These are phyloP conservation scores for Metarhizium rileyi DNA, from an alignment of 2,329 filamentous ascomycete genomes.

Conservation along the genomic window DNA sequence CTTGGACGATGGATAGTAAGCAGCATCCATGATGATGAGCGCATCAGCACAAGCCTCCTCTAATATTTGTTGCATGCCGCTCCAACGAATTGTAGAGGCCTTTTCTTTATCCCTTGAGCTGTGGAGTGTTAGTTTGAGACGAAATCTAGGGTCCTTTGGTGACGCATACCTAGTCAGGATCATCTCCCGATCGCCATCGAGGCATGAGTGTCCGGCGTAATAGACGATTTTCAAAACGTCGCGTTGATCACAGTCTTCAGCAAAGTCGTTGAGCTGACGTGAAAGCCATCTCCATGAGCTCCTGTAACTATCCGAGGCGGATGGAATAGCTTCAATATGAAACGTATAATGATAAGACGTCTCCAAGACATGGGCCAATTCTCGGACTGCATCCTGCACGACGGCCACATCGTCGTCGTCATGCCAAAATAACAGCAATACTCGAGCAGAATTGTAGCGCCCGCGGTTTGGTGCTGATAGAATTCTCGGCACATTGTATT, in stretches of 20 bases:
- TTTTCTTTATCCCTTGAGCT: conserved; percentile 39
- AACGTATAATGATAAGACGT: conserved; percentile 43
- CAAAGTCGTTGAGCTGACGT: conserved; percentile 40
- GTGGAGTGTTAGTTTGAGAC: neutral
- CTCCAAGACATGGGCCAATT: conserved; percentile 40
- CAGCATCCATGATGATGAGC: conserved; percentile 48
- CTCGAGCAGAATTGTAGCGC: conserved; percentile 43
- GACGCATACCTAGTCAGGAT: conserved; percentile 42
- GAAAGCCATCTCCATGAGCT: conserved; percentile 46
- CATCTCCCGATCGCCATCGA: conserved; percentile 48
- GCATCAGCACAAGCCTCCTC: conserved; percentile 47
- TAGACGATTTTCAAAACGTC: conserved; percentile 50
- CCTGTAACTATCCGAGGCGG: conserved; percentile 34
- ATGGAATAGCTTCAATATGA: conserved; percentile 40
- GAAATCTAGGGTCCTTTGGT: conserved; percentile 9
- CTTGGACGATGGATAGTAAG: conserved; percentile 45
- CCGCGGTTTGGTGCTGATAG: conserved; percentile 39
- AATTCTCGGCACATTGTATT: conserved; percentile 38
- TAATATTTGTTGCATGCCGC: conserved; percentile 43
- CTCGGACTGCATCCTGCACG: conserved; percentile 32
- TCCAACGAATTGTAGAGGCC: conserved; percentile 43
- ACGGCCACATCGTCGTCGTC: conserved; percentile 37
- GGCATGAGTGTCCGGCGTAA: conserved; percentile 44
- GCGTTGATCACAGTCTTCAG: conserved; percentile 42
- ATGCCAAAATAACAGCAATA: conserved; percentile 46